Percentiles rank a stretch among this genome's conserved stretches.
These are phyloP conservation scores for Didymella lethalis DNA, from an alignment of 2,329 filamentous ascomycete genomes.

Conservation along the genomic window DNA sequence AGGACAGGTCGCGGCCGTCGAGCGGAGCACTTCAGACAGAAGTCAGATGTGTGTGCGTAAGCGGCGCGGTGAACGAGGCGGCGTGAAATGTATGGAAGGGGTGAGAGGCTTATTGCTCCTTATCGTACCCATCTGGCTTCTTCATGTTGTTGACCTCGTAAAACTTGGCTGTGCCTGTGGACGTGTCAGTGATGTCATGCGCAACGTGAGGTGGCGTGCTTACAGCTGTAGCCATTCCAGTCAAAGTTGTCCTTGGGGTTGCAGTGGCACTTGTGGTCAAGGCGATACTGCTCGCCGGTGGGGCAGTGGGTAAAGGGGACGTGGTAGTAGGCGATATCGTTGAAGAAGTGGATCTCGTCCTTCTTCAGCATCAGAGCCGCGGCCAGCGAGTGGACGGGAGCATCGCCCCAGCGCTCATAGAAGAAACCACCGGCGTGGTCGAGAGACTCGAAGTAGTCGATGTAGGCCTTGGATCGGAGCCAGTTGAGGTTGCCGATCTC, in stretches of 20 bases:
- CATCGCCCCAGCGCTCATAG: slow-evolving; percentile 98
- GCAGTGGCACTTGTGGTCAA: slow-evolving; percentile 91
- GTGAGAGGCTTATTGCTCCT: slow-evolving; percentile 59
- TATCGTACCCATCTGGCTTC: slow-evolving; percentile 87
- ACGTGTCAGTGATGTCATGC: slow-evolving; percentile 22
- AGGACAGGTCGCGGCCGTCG: slow-evolving; percentile 7
- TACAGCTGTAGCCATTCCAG: slow-evolving; percentile 98
- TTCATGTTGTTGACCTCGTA: slow-evolving; percentile 82
- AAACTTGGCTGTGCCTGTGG: slow-evolving; percentile 85
- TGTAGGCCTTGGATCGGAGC: slow-evolving; percentile 87
- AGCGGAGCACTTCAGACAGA: slow-evolving; percentile 20
- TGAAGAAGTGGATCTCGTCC: slow-evolving; percentile 97
- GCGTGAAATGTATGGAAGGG: slow-evolving; percentile 10
- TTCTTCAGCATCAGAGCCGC: slow-evolving; percentile 87
- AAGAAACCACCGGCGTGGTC: slow-evolving; percentile 96
- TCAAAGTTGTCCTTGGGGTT: slow-evolving; percentile 98
- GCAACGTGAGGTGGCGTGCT: slow-evolving; percentile 49
- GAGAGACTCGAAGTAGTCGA: slow-evolving; percentile 88
- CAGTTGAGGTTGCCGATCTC: slow-evolving; percentile 94
- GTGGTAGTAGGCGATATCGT: slow-evolving; percentile 98
- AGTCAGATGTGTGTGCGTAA: slow-evolving; percentile 32
- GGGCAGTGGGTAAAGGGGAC: slow-evolving; percentile 98
- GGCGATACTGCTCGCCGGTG: slow-evolving; percentile 81
- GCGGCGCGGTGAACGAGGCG: slow-evolving; percentile 2
- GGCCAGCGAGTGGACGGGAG: slow-evolving; percentile 97